Conservation (phyloP, 306 rosid genomes). For the Rosa multiflora region DNA sequence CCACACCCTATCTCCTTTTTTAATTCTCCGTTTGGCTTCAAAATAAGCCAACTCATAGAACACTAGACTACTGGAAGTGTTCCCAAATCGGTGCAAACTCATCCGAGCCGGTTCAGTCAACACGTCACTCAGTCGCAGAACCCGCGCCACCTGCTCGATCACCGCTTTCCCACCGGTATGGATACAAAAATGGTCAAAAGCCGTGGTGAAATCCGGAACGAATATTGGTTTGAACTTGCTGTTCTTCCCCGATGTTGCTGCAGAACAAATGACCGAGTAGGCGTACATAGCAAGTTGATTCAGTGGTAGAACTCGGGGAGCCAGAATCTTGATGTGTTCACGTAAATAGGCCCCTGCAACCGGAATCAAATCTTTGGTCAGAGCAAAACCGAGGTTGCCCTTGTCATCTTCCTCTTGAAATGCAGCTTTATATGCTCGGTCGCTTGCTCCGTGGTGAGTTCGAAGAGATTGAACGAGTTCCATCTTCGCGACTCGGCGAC, state of each 20-base stretch:
- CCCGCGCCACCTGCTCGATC: conserved; percentile 22
- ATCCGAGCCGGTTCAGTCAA: conserved; percentile 30
- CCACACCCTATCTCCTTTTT: conserved; percentile 26
- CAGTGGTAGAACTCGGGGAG: conserved; percentile 20
- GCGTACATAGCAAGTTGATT: background rate
- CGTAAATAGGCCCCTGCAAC: conserved; percentile 9
- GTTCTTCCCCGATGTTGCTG: background rate
- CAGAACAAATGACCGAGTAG: background rate
- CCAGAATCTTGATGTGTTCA: conserved; percentile 17
- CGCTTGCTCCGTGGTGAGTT: conserved; percentile 20
- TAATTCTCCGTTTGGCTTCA: conserved; percentile 23
- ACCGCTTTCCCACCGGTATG: conserved; percentile 29
- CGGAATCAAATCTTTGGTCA: conserved; percentile 4
- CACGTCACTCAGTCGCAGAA: conserved; percentile 7
- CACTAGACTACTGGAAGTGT: conserved; percentile 30
- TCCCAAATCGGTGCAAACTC: conserved; percentile 32
- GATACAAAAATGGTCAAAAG: conserved; percentile 33
- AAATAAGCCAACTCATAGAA: conserved; percentile 30
- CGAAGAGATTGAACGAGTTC: conserved; percentile 17
- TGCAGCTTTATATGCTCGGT: conserved; percentile 20
- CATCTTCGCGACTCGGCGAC: conserved; percentile 16
- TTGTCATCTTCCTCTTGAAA: conserved; percentile 20
- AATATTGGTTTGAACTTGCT: background rate
- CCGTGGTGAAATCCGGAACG: conserved; percentile 20
- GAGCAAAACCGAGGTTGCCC: conserved; percentile 10